These are phyloP conservation scores for Alectoria sarmentosa DNA, from an alignment of 495 filamentous ascomycete genomes.

Conservation along the genomic window DNA sequence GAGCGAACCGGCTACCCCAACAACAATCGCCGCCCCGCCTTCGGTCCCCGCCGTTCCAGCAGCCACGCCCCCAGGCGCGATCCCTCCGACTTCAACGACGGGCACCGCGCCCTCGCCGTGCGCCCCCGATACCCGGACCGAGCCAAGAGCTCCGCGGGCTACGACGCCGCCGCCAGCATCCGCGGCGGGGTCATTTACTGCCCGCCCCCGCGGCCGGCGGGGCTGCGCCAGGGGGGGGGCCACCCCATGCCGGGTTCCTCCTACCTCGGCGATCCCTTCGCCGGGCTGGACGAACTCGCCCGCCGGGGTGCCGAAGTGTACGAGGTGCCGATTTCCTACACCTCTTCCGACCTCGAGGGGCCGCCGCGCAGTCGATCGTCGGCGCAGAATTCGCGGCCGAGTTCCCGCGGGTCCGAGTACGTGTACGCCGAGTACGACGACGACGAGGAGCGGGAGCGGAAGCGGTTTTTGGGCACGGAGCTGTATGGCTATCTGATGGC, in stretches of 20 bases:
- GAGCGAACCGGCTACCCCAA: background rate
- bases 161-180: background rate
- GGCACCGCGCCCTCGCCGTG: background rate
- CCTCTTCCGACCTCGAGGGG: too few species aligned
- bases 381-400: background rate
- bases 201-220: background rate
- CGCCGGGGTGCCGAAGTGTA: background rate
- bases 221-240: background rate
- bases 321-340: background rate
- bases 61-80: background rate
- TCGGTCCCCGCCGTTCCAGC: background rate
- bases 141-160: background rate
- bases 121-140: background rate
- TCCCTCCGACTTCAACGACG: background rate
- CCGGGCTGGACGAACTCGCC: background rate
- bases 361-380: background rate
- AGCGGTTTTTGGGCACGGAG: background rate
- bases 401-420: background rate
- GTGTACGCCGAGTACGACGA: background rate
- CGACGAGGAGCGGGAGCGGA: background rate
- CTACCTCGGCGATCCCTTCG: background rate
- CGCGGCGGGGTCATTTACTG: background rate
- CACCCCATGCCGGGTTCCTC: background rate
- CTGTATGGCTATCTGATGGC: background rate
- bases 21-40: background rate